Evolutionary conservation across 345 rosid genomes (phyloP).

Genomic region (Reutealis trisperma): DNA sequence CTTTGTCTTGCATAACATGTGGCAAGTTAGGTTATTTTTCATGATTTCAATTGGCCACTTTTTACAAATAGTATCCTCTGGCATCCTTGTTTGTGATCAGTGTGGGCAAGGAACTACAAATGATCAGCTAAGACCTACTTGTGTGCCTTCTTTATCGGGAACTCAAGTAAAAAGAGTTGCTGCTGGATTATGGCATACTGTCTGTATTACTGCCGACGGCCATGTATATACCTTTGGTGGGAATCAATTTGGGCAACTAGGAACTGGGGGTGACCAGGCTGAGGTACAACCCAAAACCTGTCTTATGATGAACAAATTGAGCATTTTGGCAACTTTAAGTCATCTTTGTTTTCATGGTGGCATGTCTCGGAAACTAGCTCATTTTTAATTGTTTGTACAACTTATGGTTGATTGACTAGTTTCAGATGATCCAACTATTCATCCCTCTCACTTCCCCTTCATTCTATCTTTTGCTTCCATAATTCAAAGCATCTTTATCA

Average conservation of each 20-base stretch:
- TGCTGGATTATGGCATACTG: constrained; percentile 86
- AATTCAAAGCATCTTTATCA: no score
- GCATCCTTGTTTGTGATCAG: constrained; percentile 31
- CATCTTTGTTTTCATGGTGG: no score
- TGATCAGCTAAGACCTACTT: constrained; percentile 70
- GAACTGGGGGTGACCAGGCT: constrained; percentile 70
- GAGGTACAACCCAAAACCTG: constrained; percentile 45
- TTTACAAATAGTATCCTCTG: neutral
- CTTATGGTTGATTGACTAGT: no score
- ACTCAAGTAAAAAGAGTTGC: constrained; percentile 52
- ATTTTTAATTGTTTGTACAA: no score
- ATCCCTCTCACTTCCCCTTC: no score
- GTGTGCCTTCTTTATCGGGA: constrained; percentile 52
- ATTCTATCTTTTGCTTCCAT: no score
- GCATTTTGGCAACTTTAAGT: no score
- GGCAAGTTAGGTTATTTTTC: neutral
- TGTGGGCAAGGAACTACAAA: constrained; percentile 81
- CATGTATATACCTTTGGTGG: constrained; percentile 74
- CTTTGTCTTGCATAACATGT: neutral
- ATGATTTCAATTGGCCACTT: neutral
- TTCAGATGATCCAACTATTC: no score
- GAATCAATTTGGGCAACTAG: constrained; percentile 89
- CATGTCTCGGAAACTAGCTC: no score
- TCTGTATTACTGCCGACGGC: constrained; percentile 66
- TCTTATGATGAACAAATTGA: no score